Evolutionary conservation across 2,329 filamentous ascomycete species (phyloP).

Genomic region (Myrmaecium sp.): DNA sequence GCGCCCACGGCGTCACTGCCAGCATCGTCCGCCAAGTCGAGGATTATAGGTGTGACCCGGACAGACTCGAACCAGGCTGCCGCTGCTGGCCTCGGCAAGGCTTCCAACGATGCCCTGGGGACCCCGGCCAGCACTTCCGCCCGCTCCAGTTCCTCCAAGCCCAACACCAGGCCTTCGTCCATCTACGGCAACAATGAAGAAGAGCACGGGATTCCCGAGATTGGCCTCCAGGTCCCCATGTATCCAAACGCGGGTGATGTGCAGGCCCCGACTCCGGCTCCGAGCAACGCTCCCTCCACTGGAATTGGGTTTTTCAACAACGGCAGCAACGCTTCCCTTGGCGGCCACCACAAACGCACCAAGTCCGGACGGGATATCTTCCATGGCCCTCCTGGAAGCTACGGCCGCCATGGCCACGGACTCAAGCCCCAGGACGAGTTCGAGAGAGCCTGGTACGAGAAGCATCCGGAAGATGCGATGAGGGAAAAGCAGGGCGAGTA

Average conservation of each 20-base stretch:
- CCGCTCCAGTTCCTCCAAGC: conserved; percentile 10
- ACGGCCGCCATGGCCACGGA: conserved; percentile 82
- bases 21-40: conserved; percentile 62
- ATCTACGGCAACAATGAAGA: conserved; percentile 43
- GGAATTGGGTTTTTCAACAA: conserved; percentile 40
- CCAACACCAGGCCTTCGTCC: conserved; percentile 33
- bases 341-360: conserved; percentile 46
- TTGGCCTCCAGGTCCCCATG: conserved; percentile 87
- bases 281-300: conserved; percentile 24
- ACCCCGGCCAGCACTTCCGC: conserved; percentile 10
- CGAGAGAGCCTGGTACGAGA: conserved; percentile 82
- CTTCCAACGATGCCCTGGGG: conserved; percentile 22
- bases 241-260: conserved; percentile 85
- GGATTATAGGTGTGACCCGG: conserved; percentile 69
- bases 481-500: conserved; percentile 58
- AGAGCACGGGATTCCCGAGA: conserved; percentile 79
- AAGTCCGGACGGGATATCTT: conserved; percentile 55
- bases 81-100: conserved; percentile 63
- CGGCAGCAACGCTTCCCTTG: conserved; percentile 30
- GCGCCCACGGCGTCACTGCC: conserved; percentile 80
- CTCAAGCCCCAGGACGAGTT: conserved; percentile 61
- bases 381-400: conserved; percentile 68
- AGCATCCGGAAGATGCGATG: conserved; percentile 64
- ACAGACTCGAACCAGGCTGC: conserved; percentile 82
- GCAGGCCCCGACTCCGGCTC: conserved; percentile 76